phyloP scores from a whole-genome alignment of 2,329 filamentous ascomycete genomes.

The Alternaria gansuensis region DNA sequence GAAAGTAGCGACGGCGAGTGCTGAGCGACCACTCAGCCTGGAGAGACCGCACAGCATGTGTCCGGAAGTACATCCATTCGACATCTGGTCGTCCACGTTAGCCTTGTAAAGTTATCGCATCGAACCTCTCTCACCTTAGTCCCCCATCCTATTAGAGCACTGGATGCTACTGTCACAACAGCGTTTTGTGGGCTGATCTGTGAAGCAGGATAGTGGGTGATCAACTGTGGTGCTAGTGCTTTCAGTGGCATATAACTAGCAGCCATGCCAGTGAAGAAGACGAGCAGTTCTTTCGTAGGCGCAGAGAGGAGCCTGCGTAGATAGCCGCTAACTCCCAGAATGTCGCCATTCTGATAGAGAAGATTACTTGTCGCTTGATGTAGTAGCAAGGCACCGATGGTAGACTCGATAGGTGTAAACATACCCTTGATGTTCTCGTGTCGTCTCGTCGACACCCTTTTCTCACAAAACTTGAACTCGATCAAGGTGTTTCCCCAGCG shows the following conservation, averaged over 20 bases:
- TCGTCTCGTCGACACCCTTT: neutral
- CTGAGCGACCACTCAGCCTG: conserved; percentile 60
- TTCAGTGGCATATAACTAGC: conserved; percentile 57
- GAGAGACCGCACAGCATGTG: conserved; percentile 65
- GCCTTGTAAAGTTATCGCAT: neutral
- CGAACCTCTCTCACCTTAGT: conserved; percentile 56
- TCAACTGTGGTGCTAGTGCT: conserved; percentile 55
- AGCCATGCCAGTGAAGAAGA: conserved; percentile 58
- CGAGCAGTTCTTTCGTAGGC: conserved; percentile 55
- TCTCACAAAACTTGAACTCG: neutral
- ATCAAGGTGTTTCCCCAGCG: neutral
- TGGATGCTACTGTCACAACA: conserved; percentile 54
- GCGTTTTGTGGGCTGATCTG: conserved; percentile 48
- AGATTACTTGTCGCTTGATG: conserved; percentile 61
- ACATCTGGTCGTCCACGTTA: conserved; percentile 32
- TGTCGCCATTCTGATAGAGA: conserved; percentile 61
- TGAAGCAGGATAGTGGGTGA: conserved; percentile 55
- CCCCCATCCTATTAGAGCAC: conserved; percentile 61
- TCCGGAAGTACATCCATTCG: conserved; percentile 63
- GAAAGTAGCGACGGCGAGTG: conserved; percentile 55
- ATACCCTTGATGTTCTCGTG: conserved; percentile 44
- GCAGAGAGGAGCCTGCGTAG: conserved; percentile 55
- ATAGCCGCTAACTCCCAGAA: conserved; percentile 62
- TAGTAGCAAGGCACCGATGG: conserved; percentile 61
- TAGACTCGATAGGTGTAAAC: conserved; percentile 64